phyloP scores from a whole-genome alignment of 768 basidiomycete species.

The Tylopilus felleus region DNA sequence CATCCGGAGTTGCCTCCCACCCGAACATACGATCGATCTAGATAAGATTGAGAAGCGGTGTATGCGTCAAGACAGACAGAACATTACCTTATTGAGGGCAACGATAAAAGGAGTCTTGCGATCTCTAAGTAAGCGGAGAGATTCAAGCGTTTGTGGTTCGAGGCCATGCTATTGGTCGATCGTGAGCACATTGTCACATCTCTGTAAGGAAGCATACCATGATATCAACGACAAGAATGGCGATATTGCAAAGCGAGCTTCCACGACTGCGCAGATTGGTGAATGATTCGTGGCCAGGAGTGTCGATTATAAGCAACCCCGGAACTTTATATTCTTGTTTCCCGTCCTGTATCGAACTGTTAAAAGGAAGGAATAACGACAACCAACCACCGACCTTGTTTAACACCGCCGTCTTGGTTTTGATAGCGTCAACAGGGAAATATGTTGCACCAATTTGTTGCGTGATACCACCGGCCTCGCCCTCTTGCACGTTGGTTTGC shows the following conservation, averaged over 20 bases:
- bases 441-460: conserved; percentile 99
- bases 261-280: conserved; percentile 94
- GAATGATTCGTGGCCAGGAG: conserved; percentile 99
- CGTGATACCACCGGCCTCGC: conserved; percentile 99
- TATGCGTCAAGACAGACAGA: conserved; percentile 1
- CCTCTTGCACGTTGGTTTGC: conserved; percentile 99
- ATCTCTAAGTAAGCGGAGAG: conserved; percentile 84
- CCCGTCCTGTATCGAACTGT: conserved; percentile 51
- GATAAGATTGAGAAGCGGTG: conserved; percentile 5
- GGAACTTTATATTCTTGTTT: conserved; percentile 93
- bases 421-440: conserved; percentile 95
- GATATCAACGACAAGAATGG: conserved; percentile 98
- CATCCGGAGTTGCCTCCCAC: conserved; percentile 90
- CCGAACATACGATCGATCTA: conserved; percentile 98
- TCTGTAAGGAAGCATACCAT: conserved; percentile 53
- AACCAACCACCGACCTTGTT: conserved; percentile 57
- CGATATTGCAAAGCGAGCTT: conserved; percentile 97
- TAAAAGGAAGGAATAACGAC: conserved; percentile 3
- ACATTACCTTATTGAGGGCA: conserved; percentile 85
- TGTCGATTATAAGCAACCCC: conserved; percentile 94
- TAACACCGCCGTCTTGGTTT: conserved; percentile 88
- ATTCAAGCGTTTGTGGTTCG: conserved; percentile 97
- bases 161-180: conserved; percentile 74
- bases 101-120: conserved; percentile 98
- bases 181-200: conserved; percentile 1